Percentiles rank a stretch among this genome's conserved stretches.
Conservation (phyloP, 1,139 yeast species). For the Yamadazyma songkhlaensis region DNA sequence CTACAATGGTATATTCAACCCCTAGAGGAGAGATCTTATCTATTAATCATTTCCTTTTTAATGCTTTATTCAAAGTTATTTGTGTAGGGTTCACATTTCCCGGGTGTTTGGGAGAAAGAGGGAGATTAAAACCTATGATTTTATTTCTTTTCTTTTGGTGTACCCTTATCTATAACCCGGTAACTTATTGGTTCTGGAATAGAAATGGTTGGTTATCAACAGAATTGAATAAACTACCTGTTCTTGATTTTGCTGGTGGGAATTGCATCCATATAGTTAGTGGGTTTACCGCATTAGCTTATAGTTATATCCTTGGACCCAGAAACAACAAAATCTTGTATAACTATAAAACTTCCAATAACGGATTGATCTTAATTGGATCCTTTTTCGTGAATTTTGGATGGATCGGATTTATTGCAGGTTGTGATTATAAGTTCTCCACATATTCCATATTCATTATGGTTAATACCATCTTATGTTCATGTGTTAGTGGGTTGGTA, state of each 20-base stretch:
- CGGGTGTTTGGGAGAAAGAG: slow-evolving; percentile 57
- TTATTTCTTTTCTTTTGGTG: slow-evolving; percentile 56
- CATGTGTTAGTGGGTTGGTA: slow-evolving; percentile 33
- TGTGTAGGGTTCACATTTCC: slow-evolving; percentile 57
- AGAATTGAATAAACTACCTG: slow-evolving; percentile 40
- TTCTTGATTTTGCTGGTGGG: slow-evolving; percentile 65
- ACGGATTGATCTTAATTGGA: slow-evolving; percentile 50
- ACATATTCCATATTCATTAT: slow-evolving; percentile 31
- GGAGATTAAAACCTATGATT: slow-evolving; percentile 51
- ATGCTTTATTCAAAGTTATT: slow-evolving; percentile 49
- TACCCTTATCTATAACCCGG: slow-evolving; percentile 57
- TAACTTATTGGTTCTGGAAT: slow-evolving; percentile 69
- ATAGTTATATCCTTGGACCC: slow-evolving; percentile 58
- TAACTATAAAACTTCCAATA: slow-evolving; percentile 38
- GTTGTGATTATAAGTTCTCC: slow-evolving; percentile 44
- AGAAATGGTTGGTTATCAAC: slow-evolving; percentile 54
- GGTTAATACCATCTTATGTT: slow-evolving; percentile 34
- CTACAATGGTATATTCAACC: slow-evolving; percentile 23
- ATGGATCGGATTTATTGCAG: slow-evolving; percentile 46
- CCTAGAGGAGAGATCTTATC: slow-evolving; percentile 41
- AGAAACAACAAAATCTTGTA: slow-evolving; percentile 38
- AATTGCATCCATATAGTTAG: slow-evolving; percentile 61
- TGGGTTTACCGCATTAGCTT: slow-evolving; percentile 59
- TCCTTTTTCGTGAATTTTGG: slow-evolving; percentile 41
- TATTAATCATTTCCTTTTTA: slow-evolving; percentile 45